Base-by-base conservation (phyloP, 2,329 filamentous ascomycete genomes). In the Fusarium pseudoanthophilum region DNA sequence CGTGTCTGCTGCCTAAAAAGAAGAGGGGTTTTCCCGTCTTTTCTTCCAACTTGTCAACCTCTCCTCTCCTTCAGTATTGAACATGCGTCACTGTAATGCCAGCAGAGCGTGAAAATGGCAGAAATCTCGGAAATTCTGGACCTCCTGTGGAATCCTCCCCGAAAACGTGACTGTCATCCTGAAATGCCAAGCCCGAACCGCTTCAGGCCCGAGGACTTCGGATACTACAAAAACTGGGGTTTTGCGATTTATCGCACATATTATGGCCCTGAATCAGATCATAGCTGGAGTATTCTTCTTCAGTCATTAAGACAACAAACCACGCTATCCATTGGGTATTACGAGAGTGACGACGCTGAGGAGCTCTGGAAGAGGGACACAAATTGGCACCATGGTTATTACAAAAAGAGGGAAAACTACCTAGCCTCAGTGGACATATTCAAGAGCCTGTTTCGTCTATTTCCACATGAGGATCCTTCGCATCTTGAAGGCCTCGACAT, bases 11-110 rank as follows among this genome's bases (percentile, higher is more conserved):
- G 42, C 42, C 42, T 26, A 18, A 43, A 43, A 26, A 11, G 15
- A 3, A 14, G n/a, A 20, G 42, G 14, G 42, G 14, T 14, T 7
- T 43, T 16, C 7, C 16, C 5, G 14, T 43, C 14, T 11, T 26
- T 43, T 18, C 14, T 43, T 43, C 15, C 5, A 26, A 18, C 5
- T 6, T 24, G n/a, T 18, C n/a, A 18, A 18, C n/a, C 7, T 26
- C 42, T 43, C n/a, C 6, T 11, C 15, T 7, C 2, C 10, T 21
- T 26, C 10, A 26, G 10, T 4, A 7, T 43, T 43, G n/a, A 43
- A 11, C 5, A 5, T 16, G 9, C n/a, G 3, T 26, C n/a, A 11
- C n/a, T 7, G 11, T 43, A 10, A 24, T 43, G 0, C 15, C n/a
- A 43, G 6, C 42, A 43, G 40, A 43, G 8, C 10, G 8, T 43